These are phyloP conservation scores for Trypanosoma avium DNA, from an alignment of 208 protist genomes.

Conservation along the genomic window DNA sequence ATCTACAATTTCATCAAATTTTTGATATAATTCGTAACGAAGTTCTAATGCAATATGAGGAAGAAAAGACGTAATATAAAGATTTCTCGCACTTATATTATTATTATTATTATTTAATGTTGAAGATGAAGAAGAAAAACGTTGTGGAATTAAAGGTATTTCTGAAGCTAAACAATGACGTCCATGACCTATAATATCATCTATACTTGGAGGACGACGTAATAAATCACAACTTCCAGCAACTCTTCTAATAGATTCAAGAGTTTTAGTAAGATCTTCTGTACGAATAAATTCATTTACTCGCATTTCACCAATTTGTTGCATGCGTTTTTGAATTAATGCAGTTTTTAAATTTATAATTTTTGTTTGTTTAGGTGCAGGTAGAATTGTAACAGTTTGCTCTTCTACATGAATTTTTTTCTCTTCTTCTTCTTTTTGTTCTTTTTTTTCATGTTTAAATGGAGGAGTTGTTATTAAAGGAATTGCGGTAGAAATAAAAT, in stretches of 20 bases:
- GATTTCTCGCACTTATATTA: constrained; percentile 2
- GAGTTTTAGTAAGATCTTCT: constrained; percentile 29
- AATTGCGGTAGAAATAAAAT: too few relatives aligned
- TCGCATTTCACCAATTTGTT: constrained; percentile 38
- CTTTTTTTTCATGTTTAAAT: too few relatives aligned
- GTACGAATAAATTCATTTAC: constrained; percentile 36
- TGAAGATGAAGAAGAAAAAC: constrained; percentile 29
- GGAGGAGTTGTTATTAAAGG: too few relatives aligned
- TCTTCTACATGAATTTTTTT: background rate
- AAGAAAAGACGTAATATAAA: constrained; percentile 60
- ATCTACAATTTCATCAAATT: constrained; percentile 41
- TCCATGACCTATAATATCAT: constrained; percentile 67
- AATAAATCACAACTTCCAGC: constrained; percentile 48
- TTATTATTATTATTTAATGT: too few relatives aligned
- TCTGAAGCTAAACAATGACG: constrained; percentile 43
- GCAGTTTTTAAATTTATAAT: background rate
- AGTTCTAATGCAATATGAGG: constrained; percentile 84
- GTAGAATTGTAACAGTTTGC: background rate
- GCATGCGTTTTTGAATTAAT: constrained; percentile 32
- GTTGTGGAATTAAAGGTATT: constrained; percentile 62
- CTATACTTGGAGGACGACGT: constrained; percentile 26
- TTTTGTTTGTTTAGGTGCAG: background rate
- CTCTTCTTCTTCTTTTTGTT: too few relatives aligned
- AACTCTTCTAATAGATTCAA: constrained; percentile 33
- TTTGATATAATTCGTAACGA: constrained; percentile 47